Conservation (phyloP, 768 basidiomycete genomes). For the Podaxis sp. region DNA sequence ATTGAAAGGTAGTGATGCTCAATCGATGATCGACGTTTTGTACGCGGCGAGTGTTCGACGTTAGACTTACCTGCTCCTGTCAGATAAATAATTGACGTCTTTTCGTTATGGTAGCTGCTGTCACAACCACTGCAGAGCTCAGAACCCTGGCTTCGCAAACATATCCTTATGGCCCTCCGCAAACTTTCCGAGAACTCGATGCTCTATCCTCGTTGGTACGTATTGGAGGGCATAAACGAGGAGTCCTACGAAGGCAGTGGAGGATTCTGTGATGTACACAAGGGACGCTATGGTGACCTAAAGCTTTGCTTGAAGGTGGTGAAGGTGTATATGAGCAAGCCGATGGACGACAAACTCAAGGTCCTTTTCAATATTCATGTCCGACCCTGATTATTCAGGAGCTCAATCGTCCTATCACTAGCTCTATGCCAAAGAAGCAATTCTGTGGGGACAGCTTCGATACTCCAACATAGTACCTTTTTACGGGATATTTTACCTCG, state of each 20-base stretch:
- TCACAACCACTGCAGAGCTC: background rate
- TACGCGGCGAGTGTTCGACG: background rate
- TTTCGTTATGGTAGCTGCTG: background rate
- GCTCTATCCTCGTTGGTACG: constrained; percentile 28
- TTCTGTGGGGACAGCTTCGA: constrained; percentile 1
- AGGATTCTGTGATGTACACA: constrained; percentile 30
- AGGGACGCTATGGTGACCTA: constrained; percentile 19
- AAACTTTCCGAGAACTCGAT: constrained; percentile 25
- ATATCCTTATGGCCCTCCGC: background rate
- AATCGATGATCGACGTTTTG: background rate
- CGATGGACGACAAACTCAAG: constrained; percentile 20
- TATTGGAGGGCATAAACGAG: constrained; percentile 17
- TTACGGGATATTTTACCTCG: constrained; percentile 12
- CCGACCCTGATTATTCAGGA: constrained; percentile 19
- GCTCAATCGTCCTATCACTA: constrained; percentile 19
- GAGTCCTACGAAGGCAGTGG: constrained; percentile 21
- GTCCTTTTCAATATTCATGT: constrained; percentile 15
- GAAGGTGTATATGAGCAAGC: constrained; percentile 23
- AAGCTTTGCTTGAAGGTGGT: constrained; percentile 26
- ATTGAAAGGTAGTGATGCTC: background rate
- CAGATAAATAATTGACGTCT: background rate
- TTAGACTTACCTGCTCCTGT: background rate
- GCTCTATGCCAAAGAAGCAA: constrained; percentile 7
- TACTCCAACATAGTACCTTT: constrained; percentile 10
- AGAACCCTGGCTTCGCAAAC: background rate